phyloP scores from a whole-genome alignment of 2,329 filamentous ascomycete genomes.

The Moelleriella libera region DNA sequence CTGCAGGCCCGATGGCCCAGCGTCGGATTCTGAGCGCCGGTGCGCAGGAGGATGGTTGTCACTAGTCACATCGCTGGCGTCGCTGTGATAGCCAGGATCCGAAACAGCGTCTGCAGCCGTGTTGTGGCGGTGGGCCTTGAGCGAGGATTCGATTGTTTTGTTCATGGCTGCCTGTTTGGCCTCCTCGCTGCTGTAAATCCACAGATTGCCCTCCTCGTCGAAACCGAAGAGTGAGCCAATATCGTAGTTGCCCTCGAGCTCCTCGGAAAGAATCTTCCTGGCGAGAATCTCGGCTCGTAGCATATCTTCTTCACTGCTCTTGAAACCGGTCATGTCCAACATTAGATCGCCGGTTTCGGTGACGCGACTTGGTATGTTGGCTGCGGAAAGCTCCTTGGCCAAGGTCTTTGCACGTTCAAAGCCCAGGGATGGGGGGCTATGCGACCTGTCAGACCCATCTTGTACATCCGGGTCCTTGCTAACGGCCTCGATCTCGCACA shows the following conservation, averaged over 20 bases:
- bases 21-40: conserved; percentile 53
- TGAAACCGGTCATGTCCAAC: conserved; percentile 96
- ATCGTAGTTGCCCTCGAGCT: conserved; percentile 88
- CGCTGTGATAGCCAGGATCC: conserved; percentile 91
- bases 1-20: conserved; percentile 36
- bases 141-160: conserved; percentile 37
- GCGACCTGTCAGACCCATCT: conserved; percentile 41
- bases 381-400: conserved; percentile 74
- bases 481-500: conserved; percentile 20
- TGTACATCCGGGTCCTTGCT: conserved; percentile 20
- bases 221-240: conserved; percentile 91
- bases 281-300: conserved; percentile 87
- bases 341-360: conserved; percentile 89
- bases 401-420: conserved; percentile 71
- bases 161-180: conserved; percentile 81
- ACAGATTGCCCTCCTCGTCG: conserved; percentile 92
- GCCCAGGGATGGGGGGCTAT: conserved; percentile 65
- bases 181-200: conserved; percentile 98
- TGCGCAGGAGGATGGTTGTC: conserved; percentile 34
- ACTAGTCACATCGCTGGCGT: conserved; percentile 52
- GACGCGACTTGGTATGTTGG: conserved; percentile 87
- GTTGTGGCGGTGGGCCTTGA: conserved; percentile 30
- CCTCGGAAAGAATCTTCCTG: conserved; percentile 80
- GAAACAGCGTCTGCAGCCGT: conserved; percentile 68
- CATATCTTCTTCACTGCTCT: conserved; percentile 84